phyloP scores from a whole-genome alignment of 2,329 filamentous ascomycete genomes.

The Botrytis deweyae region DNA sequence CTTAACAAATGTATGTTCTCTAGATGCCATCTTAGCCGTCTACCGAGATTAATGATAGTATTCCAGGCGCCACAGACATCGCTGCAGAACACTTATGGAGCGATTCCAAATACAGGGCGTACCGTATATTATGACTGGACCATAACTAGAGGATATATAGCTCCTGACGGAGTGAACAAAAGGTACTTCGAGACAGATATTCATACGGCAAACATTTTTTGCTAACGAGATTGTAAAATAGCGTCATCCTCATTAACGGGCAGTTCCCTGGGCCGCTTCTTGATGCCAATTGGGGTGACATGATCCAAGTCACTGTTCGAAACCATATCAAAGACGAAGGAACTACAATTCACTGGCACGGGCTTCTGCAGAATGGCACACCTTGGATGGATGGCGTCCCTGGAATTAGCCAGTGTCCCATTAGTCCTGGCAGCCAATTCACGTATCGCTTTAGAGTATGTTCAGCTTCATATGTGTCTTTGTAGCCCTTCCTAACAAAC shows the following conservation, averaged over 20 bases:
- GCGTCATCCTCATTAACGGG: constrained; percentile 68
- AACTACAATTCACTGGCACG: constrained; percentile 72
- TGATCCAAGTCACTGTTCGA: constrained; percentile 64
- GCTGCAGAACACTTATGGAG: background rate
- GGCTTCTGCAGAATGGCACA: constrained; percentile 73
- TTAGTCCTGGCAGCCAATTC: constrained; percentile 60
- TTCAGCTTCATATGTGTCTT: background rate
- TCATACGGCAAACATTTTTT: background rate
- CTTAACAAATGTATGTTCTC: background rate
- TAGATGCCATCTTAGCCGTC: background rate
- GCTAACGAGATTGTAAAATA: constrained; percentile 45
- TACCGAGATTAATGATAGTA: background rate
- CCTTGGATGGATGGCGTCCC: constrained; percentile 72
- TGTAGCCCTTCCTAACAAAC: background rate
- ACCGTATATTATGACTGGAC: background rate
- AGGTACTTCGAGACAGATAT: background rate
- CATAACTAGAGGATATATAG: background rate
- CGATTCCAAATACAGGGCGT: background rate
- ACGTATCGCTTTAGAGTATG: constrained; percentile 47
- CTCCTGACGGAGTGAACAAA: background rate
- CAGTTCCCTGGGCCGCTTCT: constrained; percentile 68
- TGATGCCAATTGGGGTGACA: constrained; percentile 55
- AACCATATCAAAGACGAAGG: constrained; percentile 63
- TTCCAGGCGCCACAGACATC: background rate
- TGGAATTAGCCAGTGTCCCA: constrained; percentile 60